Evolutionary conservation across 164 flowering plant genomes (phyloP), one percentile per base, ranked within the genome.

Genomic region (Stephania yunnanensis): DNA sequence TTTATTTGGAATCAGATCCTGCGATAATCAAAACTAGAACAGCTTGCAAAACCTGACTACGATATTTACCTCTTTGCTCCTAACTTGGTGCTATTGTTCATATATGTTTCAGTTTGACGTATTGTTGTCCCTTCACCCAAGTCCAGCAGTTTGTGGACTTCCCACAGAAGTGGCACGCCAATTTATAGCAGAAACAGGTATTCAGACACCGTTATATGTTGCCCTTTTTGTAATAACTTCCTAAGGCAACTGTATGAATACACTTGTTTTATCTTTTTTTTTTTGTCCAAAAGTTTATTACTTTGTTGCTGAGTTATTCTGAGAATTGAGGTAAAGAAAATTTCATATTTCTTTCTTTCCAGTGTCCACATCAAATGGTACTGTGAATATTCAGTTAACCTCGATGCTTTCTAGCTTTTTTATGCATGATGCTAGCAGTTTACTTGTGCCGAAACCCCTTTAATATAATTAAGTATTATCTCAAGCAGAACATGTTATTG

Each of bases 81-180:
- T 25, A 36, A 36, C 22, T 53, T 4, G 44, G 55, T 74, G n/a
- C 73, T 73, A 46, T 73, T 73, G 68, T 76, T 75, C 4, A 4
- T 36, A 36, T 36, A 15, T 50, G 11, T 71, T 73, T 75, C 90
- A 93, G 99, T 95, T 89, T 85, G 87, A 87, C 48, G 80, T 95
- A 75, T 83, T 95, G 81, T 85, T 94, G 70, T 88, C 89, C 46
- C 93, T 95, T 75, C 99, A 95, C 82, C 99, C 99, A 74, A 93
- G 81, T 83, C 99, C 99, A 75, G 99, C 98, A 55, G 98, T 95
- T 68, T 93, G 98, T 83, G 97, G 99, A 76, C 89, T 83, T 82
- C 99, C 99, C 64, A 84, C 91, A 73, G 95, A 95, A 81, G 93
- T 87, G 52, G 99, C 98, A 70, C 85, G 92, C 15, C 72, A 68